Evolutionary conservation across 768 basidiomycete genomes (phyloP).

Genomic region (Harrya chromipes): DNA sequence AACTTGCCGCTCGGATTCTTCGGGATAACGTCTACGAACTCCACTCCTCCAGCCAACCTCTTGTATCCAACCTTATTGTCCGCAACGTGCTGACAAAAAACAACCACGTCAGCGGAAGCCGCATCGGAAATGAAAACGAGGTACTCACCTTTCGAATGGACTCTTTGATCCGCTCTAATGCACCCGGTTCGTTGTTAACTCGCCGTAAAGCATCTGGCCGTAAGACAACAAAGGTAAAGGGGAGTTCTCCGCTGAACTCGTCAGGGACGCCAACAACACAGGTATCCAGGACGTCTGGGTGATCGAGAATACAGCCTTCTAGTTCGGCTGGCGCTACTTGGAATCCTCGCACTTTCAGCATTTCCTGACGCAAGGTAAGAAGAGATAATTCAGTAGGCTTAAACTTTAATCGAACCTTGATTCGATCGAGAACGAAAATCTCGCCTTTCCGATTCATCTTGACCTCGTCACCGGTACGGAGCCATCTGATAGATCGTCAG

Average conservation of each 20-base stretch:
- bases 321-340: slow-evolving; percentile 66
- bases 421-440: slow-evolving; percentile 66
- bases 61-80: slow-evolving; percentile 61
- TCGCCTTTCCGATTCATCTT: slow-evolving; percentile 58
- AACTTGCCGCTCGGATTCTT: slow-evolving; percentile 47
- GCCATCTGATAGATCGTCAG: slow-evolving; percentile 43
- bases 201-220: slow-evolving; percentile 37
- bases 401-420: slow-evolving; percentile 48
- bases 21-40: slow-evolving; percentile 59
- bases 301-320: slow-evolving; percentile 60
- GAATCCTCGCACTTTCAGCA: slow-evolving; percentile 61
- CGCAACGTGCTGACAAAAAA: slow-evolving; percentile 46
- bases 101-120: neutral
- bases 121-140: neutral
- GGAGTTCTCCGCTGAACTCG: slow-evolving; percentile 74
- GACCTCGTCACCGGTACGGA: slow-evolving; percentile 71
- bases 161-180: slow-evolving; percentile 34
- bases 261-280: slow-evolving; percentile 68
- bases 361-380: slow-evolving; percentile 45
- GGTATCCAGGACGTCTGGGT: slow-evolving; percentile 57
- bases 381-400: neutral
- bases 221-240: slow-evolving; percentile 66
- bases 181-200: slow-evolving; percentile 29
- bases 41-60: slow-evolving; percentile 56
- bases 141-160: slow-evolving; percentile 52